Evolutionary conservation across 805 yeast genomes (phyloP), one percentile per base, ranked within the genome.

Genomic region (Torulaspora maleeae): DNA sequence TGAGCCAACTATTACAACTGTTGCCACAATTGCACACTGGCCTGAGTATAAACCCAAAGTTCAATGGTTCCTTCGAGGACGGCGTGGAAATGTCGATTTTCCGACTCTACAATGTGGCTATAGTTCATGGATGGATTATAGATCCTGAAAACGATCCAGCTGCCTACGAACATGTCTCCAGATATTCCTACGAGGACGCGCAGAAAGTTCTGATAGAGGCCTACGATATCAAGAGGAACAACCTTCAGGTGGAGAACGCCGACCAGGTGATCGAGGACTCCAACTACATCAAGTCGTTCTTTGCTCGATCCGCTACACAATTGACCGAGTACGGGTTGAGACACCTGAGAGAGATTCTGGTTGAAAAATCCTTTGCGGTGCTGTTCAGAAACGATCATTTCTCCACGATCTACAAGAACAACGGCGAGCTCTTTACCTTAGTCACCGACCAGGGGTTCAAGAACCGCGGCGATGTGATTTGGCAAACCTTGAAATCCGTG

Each of bases 301-400:
- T 88, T 41, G 76, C 76, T 2, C 66, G 73, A 19, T 80, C 88
- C 51, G 77, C 80, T 6, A 80, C 95, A 0, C 96, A 91, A 59
- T 67, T 90, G 56, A 87, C 98, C 0, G 69, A 68, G 0, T 66
- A 70, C 38, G 99, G 99, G 0, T 61, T 86, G 11, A 45, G 60
- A 1, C 67, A 68, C 42, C 61, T 86, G 50, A 68, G 69, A 48
- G 61, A 66, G 5, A 56, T 71, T 3, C 60, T 86, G 22, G 59
- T 64, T 1, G 72, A 74, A 12, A 80, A 80, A 34, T 75, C 81
- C 5, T 72, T 82, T 44, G 77, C 82, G 1, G 79, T 91, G 0
- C 76, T 91, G 50, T 93, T 90, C 69, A 75, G 97, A 58, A 91
- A 93, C 64, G 90, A 93, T 63, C 96, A 89, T 63, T 91, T 86